Conservation (phyloP, 345 rosid species). For the Populus pruinosa region DNA sequence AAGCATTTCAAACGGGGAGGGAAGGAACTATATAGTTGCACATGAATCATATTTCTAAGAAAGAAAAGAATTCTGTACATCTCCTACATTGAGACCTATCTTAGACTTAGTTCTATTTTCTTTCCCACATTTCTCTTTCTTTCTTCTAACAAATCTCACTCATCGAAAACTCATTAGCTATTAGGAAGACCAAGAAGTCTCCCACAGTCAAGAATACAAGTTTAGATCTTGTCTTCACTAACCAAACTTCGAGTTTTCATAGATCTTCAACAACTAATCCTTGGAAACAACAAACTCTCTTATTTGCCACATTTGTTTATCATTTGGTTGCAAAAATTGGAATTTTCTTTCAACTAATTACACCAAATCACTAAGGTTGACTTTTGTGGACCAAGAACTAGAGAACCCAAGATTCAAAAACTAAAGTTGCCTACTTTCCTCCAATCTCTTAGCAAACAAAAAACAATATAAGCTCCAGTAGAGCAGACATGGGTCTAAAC, state of each 20-base stretch:
- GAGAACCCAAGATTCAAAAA: conserved; percentile 10
- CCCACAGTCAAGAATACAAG: background rate
- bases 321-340: background rate
- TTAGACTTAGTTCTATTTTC: too few species aligned
- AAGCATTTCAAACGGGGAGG: too few species aligned
- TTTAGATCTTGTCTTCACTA: background rate
- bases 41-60: too few species aligned
- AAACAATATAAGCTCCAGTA: background rate
- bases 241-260: background rate
- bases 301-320: background rate
- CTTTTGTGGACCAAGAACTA: background rate
- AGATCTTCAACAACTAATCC: background rate
- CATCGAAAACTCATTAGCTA: background rate
- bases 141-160: background rate
- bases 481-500: background rate
- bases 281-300: background rate
- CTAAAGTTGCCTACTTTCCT: background rate
- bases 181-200: background rate
- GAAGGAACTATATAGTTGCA: too few species aligned
- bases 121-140: too few species aligned
- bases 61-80: too few species aligned
- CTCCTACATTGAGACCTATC: too few species aligned
- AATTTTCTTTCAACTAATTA: background rate
- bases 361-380: background rate
- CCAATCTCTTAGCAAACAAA: background rate